Percentiles rank a stretch among this genome's conserved stretches.
These are phyloP conservation scores for Solanum chilense DNA, from an alignment of 257 asterid genomes.

Conservation along the genomic window DNA sequence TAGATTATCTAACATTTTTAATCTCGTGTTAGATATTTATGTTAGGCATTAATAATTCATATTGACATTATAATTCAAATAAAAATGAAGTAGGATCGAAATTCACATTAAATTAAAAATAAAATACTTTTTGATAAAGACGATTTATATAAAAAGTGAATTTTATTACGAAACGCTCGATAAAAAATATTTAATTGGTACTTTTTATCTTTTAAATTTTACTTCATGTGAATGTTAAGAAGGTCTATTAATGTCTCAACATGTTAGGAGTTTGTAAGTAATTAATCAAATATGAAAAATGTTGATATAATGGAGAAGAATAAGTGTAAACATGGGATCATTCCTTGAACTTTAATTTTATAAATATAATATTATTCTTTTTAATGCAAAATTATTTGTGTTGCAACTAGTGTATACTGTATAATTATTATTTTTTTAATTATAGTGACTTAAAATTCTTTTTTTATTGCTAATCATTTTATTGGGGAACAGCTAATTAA, in stretches of 20 bases:
- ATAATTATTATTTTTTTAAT: neutral
- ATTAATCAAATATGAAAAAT: neutral
- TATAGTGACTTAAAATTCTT: neutral
- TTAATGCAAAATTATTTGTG: neutral
- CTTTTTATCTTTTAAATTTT: neutral
- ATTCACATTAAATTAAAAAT: rapidly evolving
- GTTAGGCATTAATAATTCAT: neutral
- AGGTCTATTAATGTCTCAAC: neutral
- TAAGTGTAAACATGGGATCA: neutral
- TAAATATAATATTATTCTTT: neutral
- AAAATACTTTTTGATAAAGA: neutral
- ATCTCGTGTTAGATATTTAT: neutral
- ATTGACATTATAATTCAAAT: neutral
- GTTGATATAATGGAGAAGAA: neutral
- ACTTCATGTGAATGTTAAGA: neutral
- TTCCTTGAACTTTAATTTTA: neutral
- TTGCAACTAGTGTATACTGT: neutral
- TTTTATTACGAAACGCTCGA: neutral
- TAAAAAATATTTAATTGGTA: neutral
- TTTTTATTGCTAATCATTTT: neutral
- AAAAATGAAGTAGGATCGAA: neutral
- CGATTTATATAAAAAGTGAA: neutral
- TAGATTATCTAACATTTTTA: neutral
- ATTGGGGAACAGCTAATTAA: neutral
- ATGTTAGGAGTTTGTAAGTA: neutral